A percentile compares a stretch with the other conserved stretches of the same genome.
Conservation (phyloP, 2,329 filamentous ascomycete species). For the Ophiocordyceps camponoti-leonardi region DNA sequence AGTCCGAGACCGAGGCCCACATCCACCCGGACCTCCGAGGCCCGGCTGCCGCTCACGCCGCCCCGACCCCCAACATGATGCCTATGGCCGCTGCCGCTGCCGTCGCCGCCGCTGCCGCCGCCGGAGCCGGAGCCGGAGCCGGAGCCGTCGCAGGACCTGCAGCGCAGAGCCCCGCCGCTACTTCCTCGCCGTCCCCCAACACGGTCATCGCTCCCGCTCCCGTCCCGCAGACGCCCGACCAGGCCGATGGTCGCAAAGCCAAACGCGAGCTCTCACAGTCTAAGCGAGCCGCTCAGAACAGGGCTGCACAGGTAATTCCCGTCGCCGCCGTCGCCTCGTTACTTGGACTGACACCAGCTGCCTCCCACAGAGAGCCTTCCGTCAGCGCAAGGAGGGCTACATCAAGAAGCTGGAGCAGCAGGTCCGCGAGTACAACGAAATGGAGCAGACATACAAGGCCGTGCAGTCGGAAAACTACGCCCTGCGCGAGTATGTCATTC, state of each 20-base stretch:
- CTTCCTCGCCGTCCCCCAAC: slow-evolving; percentile 9
- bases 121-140: slow-evolving; percentile 4
- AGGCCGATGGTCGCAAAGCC: slow-evolving; percentile 48
- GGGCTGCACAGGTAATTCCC: slow-evolving; percentile 69
- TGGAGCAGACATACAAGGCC: slow-evolving; percentile 64
- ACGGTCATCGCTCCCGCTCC: slow-evolving; percentile 15
- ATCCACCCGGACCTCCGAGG: slow-evolving; percentile 32
- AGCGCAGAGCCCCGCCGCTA: slow-evolving; percentile 12
- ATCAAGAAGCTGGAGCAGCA: slow-evolving; percentile 96
- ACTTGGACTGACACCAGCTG: neutral
- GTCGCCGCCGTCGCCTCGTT: neutral
- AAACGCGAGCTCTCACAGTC: slow-evolving; percentile 89
- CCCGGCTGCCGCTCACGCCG: slow-evolving; percentile 5
- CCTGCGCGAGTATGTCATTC: slow-evolving; percentile 82
- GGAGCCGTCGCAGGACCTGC: no score
- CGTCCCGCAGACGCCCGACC: slow-evolving; percentile 8
- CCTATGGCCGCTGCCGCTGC: slow-evolving; percentile 16
- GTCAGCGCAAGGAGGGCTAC: slow-evolving; percentile 93
- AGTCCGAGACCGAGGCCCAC: slow-evolving; percentile 24
- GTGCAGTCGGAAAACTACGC: slow-evolving; percentile 80
- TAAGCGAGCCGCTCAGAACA: slow-evolving; percentile 90
- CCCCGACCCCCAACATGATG: slow-evolving; percentile 19
- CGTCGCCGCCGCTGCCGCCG: slow-evolving; percentile 6
- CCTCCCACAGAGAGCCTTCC: slow-evolving; percentile 63
- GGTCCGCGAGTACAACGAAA: slow-evolving; percentile 60